Evolutionary conservation across 495 filamentous ascomycete species (phyloP).

Genomic region (Aspergillus campestris): DNA sequence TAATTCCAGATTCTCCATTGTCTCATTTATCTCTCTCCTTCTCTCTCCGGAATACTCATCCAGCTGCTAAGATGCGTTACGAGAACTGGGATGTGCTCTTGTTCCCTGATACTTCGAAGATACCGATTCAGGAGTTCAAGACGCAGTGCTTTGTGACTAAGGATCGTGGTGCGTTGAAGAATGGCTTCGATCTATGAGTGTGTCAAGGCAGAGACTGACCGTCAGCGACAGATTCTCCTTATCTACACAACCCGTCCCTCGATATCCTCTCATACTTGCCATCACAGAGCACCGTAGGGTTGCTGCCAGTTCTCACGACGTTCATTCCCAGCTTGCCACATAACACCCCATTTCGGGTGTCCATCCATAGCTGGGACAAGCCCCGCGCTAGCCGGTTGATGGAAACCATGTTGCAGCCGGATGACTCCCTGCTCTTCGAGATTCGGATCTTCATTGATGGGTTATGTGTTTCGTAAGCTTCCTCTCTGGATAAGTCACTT

Average conservation of each 20-base stretch:
- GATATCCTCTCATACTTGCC: conserved; percentile 19
- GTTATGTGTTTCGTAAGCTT: conserved; percentile 50
- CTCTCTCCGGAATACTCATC: conserved; percentile 1
- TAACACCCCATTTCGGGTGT: conserved; percentile 61
- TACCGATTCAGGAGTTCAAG: conserved; percentile 80
- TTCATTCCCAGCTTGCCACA: conserved; percentile 62
- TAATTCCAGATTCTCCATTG: conserved; percentile 10
- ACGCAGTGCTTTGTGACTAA: conserved; percentile 70
- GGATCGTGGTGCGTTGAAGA: conserved; percentile 50
- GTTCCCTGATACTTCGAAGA: conserved; percentile 54
- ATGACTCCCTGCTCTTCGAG: conserved; percentile 56
- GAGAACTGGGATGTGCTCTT: conserved; percentile 80
- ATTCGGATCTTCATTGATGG: conserved; percentile 68
- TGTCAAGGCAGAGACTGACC: neutral
- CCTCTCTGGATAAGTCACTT: neutral
- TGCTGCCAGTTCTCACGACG: conserved; percentile 63
- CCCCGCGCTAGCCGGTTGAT: conserved; percentile 55
- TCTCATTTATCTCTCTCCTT: conserved; percentile 12
- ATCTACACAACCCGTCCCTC: conserved; percentile 25
- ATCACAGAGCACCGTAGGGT: conserved; percentile 26
- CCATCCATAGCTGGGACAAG: conserved; percentile 72
- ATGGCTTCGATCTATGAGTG: no score
- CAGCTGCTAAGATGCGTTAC: conserved; percentile 57
- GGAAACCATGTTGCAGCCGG: conserved; percentile 49
- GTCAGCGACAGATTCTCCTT: conserved; percentile 23